phyloP scores from a whole-genome alignment of 345 rosid species.

The Aethionema arabicum region DNA sequence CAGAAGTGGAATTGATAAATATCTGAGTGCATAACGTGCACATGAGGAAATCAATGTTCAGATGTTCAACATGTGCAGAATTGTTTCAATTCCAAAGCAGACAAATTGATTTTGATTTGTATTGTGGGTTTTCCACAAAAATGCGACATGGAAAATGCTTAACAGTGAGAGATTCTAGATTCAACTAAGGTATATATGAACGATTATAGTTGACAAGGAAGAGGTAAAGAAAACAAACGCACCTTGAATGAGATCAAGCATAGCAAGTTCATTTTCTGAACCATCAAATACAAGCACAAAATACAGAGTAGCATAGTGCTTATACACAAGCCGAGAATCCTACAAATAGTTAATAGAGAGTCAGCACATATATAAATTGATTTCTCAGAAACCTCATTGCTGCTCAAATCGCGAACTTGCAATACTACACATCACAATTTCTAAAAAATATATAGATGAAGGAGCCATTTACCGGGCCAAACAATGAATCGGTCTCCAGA shows the following conservation, averaged over 20 bases:
- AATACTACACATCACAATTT: no score
- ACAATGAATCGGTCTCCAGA: constrained; percentile 70
- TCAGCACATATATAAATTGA: not conserved
- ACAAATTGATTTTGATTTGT: not conserved
- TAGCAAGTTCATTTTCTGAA: constrained; percentile 92
- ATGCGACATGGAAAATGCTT: not conserved
- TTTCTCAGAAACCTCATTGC: no score
- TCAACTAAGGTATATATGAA: not conserved
- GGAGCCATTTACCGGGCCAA: constrained; percentile 63
- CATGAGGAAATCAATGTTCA: not conserved
- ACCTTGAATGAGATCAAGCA: constrained; percentile 98
- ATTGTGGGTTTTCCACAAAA: not conserved
- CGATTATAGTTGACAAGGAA: not conserved
- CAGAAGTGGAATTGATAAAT: not conserved
- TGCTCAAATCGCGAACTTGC: no score
- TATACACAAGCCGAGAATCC: constrained; percentile 86
- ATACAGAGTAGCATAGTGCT: constrained; percentile 88
- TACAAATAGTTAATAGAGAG: constrained; percentile 34
- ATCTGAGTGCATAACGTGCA: not conserved
- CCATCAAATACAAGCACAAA: constrained; percentile 80
- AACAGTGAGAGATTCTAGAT: not conserved
- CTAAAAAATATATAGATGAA: not conserved
- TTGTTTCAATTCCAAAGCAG: not conserved
- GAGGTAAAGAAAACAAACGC: not conserved
- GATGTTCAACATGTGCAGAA: not conserved